phyloP scores from a whole-genome alignment of 352 stramenopile genomes.

The Globisporangium lucens region DNA sequence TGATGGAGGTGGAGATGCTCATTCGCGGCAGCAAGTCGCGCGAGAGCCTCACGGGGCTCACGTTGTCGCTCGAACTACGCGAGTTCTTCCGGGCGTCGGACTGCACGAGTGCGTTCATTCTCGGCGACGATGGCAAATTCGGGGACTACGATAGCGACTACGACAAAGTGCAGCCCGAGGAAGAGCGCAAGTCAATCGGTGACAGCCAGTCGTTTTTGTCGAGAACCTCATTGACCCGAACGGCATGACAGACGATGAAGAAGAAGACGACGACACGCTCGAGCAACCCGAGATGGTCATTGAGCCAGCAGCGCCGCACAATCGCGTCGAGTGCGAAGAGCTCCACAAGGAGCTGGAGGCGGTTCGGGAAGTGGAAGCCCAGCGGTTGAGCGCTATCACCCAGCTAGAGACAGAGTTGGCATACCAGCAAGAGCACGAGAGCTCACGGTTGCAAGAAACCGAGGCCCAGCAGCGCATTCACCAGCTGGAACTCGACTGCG shows the following conservation, averaged over 20 bases:
- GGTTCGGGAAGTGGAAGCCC: neutral
- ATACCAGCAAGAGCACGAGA: neutral
- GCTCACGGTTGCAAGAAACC: neutral
- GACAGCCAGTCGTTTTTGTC: constrained; percentile 18
- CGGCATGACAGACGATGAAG: constrained; percentile 25
- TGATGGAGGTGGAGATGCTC: constrained; percentile 24
- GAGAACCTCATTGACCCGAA: constrained; percentile 16
- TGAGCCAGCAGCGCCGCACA: neutral
- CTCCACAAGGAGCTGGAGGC: neutral
- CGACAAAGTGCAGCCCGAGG: constrained; percentile 28
- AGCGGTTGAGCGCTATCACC: neutral
- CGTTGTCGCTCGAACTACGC: constrained; percentile 20
- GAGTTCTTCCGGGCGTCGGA: constrained; percentile 13
- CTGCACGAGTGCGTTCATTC: constrained; percentile 5
- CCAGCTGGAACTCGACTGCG: constrained; percentile 26
- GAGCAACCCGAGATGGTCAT: constrained; percentile 14
- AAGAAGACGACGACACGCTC: neutral
- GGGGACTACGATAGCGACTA: neutral
- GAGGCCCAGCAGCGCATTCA: constrained; percentile 30
- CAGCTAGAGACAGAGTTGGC: neutral
- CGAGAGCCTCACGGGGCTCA: constrained; percentile 17
- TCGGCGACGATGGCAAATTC: neutral
- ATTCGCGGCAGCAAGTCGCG: constrained; percentile 13
- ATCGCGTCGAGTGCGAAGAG: constrained; percentile 2
- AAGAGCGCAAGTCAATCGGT: constrained; percentile 18